Conservation (phyloP, 1,284 basidiomycete species). For the Pulchroboletus neoregius region DNA sequence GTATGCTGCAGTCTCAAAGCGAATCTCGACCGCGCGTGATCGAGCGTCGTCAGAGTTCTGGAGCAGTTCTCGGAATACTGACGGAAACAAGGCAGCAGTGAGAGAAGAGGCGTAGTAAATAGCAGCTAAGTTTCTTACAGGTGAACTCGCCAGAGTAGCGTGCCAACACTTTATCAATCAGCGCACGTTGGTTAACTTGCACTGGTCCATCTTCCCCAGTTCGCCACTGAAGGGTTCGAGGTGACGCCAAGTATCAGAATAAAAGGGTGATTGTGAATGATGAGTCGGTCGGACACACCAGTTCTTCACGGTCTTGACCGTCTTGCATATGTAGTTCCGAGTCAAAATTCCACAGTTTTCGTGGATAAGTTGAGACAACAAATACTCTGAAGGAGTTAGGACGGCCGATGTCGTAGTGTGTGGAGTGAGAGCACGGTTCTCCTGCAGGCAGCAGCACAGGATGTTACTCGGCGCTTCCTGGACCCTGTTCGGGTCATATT, state of each 20-base stretch:
- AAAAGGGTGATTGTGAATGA: neutral
- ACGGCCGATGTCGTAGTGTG: neutral
- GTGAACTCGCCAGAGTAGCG: conserved; percentile 84
- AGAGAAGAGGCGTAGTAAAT: neutral
- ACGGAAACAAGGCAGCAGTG: conserved; percentile 9
- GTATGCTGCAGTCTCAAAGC: conserved; percentile 51
- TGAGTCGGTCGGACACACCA: neutral
- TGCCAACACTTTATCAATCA: conserved; percentile 90
- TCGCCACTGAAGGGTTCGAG: neutral
- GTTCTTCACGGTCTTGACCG: neutral
- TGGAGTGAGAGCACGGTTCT: neutral
- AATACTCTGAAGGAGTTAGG: neutral
- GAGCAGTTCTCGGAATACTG: conserved; percentile 84
- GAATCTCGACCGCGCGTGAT: conserved; percentile 74
- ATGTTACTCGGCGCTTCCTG: too few relatives aligned
- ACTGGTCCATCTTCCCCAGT: conserved; percentile 3
- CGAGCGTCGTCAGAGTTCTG: conserved; percentile 93
- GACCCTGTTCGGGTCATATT: too few relatives aligned
- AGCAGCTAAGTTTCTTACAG: neutral
- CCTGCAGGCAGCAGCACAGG: too few relatives aligned
- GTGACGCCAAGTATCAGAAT: neutral
- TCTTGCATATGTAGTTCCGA: too few relatives aligned
- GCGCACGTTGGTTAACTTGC: conserved; percentile 17
- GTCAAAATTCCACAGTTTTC: neutral
- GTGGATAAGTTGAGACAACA: neutral